Base-by-base conservation (phyloP, 495 filamentous ascomycete genomes). In the Bombardia bombarda region DNA sequence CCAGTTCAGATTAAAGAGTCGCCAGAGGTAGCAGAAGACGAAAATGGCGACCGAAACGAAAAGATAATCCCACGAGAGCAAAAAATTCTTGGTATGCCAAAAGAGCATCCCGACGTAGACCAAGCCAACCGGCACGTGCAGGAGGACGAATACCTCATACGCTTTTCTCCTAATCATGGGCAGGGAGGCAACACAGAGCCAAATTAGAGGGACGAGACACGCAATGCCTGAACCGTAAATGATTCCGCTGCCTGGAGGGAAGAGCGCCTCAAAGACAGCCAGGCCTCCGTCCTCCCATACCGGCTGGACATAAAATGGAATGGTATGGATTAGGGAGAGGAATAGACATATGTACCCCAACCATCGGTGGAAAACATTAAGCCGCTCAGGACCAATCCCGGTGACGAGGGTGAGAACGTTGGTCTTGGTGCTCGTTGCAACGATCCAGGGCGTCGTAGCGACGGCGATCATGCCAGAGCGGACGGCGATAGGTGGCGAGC, bases 321-420 rank as follows among this genome's bases (percentile, higher is more conserved):
- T 65, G 25, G 81, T 86, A 58, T 97, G 90, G 18, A 95, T 67
- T 30, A 96, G 59, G 43, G 81, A 78, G 26, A 95, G 70, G 53
- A 94, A 86, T 2, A 94, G 71, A 60, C 83, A 90, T 12, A 95
- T 66, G 53, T 92, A 94, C n/a, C 81, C 85, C 19, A 80, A 75
- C 92, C 92, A 97, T 47, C 90, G 81, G 67, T 97, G 90, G 43
- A 97, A 73, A 23, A 93, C 87, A 52, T 95, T 95, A 40, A 97
- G 72, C 21, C 92, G 73, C 65, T 97, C 90, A 38, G 90, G 90
- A 4, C 88, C 84, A 52, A 97, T 88, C 9, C 90, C 90, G 4
- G 90, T 95, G 45, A 95, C 66, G 49, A 93, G 63, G 4, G 80
- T 82, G 36, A 97, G 79, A 18, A 95, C 50, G 61, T 96, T 97